A percentile compares a stretch with the other conserved stretches of the same genome.
Evolutionary conservation across 1,139 yeast species (phyloP).

Genomic region (Suhomyces chickasaworum): DNA sequence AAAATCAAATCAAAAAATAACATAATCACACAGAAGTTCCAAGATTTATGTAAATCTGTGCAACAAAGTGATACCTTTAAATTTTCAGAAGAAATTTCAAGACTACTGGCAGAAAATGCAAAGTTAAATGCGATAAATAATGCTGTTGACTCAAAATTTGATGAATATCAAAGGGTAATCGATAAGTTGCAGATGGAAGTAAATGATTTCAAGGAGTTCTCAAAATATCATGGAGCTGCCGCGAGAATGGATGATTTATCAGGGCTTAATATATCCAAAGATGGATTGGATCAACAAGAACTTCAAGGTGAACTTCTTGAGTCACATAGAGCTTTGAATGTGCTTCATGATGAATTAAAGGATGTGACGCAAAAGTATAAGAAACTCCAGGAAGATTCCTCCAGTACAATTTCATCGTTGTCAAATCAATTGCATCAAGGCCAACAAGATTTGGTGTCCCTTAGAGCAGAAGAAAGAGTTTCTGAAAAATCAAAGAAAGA

Average conservation of each 20-base stretch:
- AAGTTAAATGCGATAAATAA: conserved; percentile 18
- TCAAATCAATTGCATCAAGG: conserved; percentile 32
- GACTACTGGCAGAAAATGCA: conserved; percentile 26
- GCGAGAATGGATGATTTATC: conserved; percentile 3
- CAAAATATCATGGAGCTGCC: conserved; percentile 18
- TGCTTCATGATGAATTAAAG: conserved; percentile 25
- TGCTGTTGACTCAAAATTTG: conserved; percentile 29
- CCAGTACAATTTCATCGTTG: conserved; percentile 31
- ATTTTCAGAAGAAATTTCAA: conserved; percentile 16
- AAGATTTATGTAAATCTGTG: conserved; percentile 20
- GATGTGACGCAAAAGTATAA: conserved; percentile 26
- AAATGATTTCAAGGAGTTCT: conserved; percentile 25
- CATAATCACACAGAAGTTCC: conserved; percentile 24
- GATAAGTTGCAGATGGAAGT: conserved; percentile 38
- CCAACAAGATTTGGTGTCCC: conserved; percentile 27
- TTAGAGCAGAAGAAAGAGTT: conserved; percentile 25
- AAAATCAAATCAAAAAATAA: conserved; percentile 24
- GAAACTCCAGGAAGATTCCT: conserved; percentile 28
- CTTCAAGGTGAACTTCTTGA: conserved; percentile 20
- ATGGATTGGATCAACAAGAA: conserved; percentile 14
- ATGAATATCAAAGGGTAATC: conserved; percentile 34
- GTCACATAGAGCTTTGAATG: conserved; percentile 28
- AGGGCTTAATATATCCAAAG: conserved; percentile 4
- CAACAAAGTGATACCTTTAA: conserved; percentile 14
- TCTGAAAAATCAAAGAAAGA: conserved; percentile 40